These are phyloP conservation scores for Syzygium oleosum DNA, from an alignment of 345 rosid species.

Conservation along the genomic window DNA sequence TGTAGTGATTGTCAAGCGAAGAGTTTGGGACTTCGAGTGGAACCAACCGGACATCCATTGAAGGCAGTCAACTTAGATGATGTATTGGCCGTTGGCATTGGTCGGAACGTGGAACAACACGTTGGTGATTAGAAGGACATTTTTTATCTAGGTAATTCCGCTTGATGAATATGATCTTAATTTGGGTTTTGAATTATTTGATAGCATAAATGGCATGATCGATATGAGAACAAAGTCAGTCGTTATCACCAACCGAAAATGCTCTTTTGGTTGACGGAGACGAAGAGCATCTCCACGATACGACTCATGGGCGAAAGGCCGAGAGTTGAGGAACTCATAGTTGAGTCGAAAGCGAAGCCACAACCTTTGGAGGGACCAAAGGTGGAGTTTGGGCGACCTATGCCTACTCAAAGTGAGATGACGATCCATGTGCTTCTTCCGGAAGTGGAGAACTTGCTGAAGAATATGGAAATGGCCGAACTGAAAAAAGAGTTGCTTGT, in stretches of 20 bases:
- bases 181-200: not conserved
- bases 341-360: too few species aligned
- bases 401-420: too few species aligned
- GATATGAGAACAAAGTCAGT: accelerated
- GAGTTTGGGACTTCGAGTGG: too few species aligned
- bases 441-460: too few species aligned
- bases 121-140: not conserved
- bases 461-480: too few species aligned
- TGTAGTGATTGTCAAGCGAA: not conserved
- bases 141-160: not conserved
- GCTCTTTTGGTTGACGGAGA: not conserved
- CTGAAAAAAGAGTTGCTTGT: too few species aligned
- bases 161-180: not conserved
- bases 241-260: not conserved
- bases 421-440: too few species aligned
- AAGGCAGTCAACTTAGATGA: not conserved
- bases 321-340: too few species aligned
- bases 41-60: not conserved
- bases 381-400: too few species aligned
- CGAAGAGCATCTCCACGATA: not conserved
- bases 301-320: not conserved
- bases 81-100: accelerated
- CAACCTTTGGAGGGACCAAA: too few species aligned
- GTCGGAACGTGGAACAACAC: not conserved
- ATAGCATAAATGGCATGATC: not conserved